Evolutionary conservation across 2,329 filamentous ascomycete genomes (phyloP).

Genomic region (Rachicladosporium sp.): DNA sequence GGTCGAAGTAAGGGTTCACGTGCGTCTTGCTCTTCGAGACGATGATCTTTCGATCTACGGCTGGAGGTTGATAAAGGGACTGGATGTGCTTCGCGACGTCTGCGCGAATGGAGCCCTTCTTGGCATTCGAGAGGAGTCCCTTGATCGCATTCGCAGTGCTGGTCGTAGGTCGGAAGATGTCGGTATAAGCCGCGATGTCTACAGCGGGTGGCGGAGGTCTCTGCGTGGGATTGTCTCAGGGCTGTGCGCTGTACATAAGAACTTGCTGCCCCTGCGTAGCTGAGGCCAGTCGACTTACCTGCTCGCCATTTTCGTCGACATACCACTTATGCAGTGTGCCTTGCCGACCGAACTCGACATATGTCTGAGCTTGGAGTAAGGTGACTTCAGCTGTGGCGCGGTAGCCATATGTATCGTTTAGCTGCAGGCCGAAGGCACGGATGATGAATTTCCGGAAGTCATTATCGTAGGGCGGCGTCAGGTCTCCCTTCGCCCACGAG

Average conservation of each 20-base stretch:
- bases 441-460: constrained; percentile 36
- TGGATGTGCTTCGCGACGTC: constrained; percentile 45
- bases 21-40: constrained; percentile 32
- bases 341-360: constrained; percentile 33
- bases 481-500: constrained; percentile 29
- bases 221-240: constrained; percentile 12
- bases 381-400: constrained; percentile 40
- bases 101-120: constrained; percentile 48
- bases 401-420: constrained; percentile 38
- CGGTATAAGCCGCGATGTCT: constrained; percentile 55
- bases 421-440: constrained; percentile 34
- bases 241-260: constrained; percentile 4
- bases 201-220: constrained; percentile 36
- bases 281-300: constrained; percentile 18
- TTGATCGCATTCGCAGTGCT: constrained; percentile 50
- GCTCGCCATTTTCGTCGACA: constrained; percentile 27
- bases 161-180: constrained; percentile 51
- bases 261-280: constrained; percentile 4
- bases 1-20: constrained; percentile 54
- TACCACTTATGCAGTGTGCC: constrained; percentile 42
- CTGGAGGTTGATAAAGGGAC: constrained; percentile 40
- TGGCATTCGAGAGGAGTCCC: constrained; percentile 52
- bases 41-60: constrained; percentile 18
- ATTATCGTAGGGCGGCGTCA: constrained; percentile 27
- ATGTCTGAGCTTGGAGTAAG: constrained; percentile 36